phyloP scores from a whole-genome alignment of 768 basidiomycete genomes.

The Chalciporus piperatus region DNA sequence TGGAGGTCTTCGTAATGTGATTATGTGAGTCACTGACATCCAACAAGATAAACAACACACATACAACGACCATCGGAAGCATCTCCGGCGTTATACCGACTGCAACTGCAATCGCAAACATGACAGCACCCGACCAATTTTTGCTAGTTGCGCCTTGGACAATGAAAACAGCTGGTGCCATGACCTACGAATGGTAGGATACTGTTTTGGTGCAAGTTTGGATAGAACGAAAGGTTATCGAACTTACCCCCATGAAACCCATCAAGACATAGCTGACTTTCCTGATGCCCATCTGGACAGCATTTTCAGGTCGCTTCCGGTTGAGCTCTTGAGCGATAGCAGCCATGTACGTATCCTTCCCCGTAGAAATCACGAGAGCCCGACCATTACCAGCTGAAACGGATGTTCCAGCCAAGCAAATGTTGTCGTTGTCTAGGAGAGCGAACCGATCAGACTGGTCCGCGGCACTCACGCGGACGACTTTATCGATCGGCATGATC shows the following conservation, averaged over 20 bases:
- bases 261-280: constrained; percentile 33
- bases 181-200: constrained; percentile 16
- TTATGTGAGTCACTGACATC: background rate
- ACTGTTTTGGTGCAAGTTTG: background rate
- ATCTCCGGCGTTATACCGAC: constrained; percentile 33
- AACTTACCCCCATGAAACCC: constrained; percentile 29
- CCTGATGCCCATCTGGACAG: constrained; percentile 33
- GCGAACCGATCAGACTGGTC: constrained; percentile 21
- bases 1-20: constrained; percentile 49
- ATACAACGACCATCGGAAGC: constrained; percentile 34
- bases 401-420: constrained; percentile 35
- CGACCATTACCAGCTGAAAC: constrained; percentile 33
- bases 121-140: constrained; percentile 29
- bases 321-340: constrained; percentile 34
- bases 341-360: constrained; percentile 34
- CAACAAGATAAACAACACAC: background rate
- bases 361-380: constrained; percentile 31
- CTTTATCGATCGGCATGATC: constrained; percentile 34
- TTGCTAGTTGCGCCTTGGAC: constrained; percentile 32
- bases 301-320: constrained; percentile 31
- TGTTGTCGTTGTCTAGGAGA: constrained; percentile 31
- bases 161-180: constrained; percentile 30
- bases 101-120: constrained; percentile 31
- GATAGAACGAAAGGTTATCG: background rate
- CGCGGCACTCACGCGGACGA: constrained; percentile 11